A percentile compares a stretch with the other conserved stretches of the same genome.
These are phyloP conservation scores for Cerioporus squamosus DNA, from an alignment of 1,284 basidiomycete species.

Conservation along the genomic window DNA sequence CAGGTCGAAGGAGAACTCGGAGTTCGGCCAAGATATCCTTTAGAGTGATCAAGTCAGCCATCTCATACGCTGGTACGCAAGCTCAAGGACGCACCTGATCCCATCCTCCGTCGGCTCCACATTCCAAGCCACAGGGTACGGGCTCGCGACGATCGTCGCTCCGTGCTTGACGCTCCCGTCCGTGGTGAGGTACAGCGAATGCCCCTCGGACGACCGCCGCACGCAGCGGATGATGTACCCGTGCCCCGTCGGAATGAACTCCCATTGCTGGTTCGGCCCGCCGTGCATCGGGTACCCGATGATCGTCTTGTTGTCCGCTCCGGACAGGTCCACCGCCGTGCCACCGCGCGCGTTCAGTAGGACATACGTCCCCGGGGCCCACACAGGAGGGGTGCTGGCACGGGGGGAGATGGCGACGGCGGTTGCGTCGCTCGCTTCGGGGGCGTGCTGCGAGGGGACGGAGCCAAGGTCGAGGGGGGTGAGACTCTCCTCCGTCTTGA, in stretches of 20 bases:
- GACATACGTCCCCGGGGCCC: conserved; percentile 37
- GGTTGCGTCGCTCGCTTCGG: conserved; percentile 18
- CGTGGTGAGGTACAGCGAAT: conserved; percentile 46
- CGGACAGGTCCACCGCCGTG: conserved; percentile 60
- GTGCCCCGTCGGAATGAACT: conserved; percentile 40
- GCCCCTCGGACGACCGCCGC: conserved; percentile 21
- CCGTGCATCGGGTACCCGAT: conserved; percentile 51
- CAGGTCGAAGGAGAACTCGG: conserved; percentile 28
- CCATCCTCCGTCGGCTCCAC: conserved; percentile 27
- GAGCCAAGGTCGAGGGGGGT: conserved; percentile 9
- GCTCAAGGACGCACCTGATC: conserved; percentile 21
- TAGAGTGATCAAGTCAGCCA: neutral
- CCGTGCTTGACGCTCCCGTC: conserved; percentile 43
- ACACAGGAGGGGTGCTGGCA: conserved; percentile 7
- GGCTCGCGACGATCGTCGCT: conserved; percentile 31
- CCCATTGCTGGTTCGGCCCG: conserved; percentile 62
- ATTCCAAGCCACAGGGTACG: conserved; percentile 37
- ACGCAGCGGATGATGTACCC: conserved; percentile 49
- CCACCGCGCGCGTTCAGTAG: conserved; percentile 54
- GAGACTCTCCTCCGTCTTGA: conserved; percentile 8
- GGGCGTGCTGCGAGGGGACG: conserved; percentile 2
- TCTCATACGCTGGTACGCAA: neutral
- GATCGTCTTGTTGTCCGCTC: conserved; percentile 48
- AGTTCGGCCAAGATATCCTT: conserved; percentile 33
- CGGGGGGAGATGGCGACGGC: conserved; percentile 12